Evolutionary conservation across 306 rosid species (phyloP).

Genomic region (Malus domestica): ASM211411v1 NC_041799.1:39409001-39409500

Average conservation of each 20-base stretch:
- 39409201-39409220: not conserved
- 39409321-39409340: not conserved
- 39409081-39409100: not conserved
- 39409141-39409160: not conserved
- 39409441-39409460: not conserved
- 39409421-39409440: not conserved
- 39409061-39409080: not conserved
- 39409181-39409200: not conserved
- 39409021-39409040: not conserved
- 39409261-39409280: not conserved
- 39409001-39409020: not conserved
- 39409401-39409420: not conserved
- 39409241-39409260: not conserved
- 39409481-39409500: slow-evolving; percentile 9
- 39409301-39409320: not conserved
- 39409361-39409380: not conserved
- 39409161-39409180: not conserved
- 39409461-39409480: not conserved
- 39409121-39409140: not conserved
- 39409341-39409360: not conserved
- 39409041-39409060: not conserved
- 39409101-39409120: slow-evolving; percentile 1
- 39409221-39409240: not conserved
- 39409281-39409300: not conserved
- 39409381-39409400: not conserved